Base-by-base conservation (phyloP, 768 basidiomycete genomes). In the Boletus reticuloceps region DNA sequence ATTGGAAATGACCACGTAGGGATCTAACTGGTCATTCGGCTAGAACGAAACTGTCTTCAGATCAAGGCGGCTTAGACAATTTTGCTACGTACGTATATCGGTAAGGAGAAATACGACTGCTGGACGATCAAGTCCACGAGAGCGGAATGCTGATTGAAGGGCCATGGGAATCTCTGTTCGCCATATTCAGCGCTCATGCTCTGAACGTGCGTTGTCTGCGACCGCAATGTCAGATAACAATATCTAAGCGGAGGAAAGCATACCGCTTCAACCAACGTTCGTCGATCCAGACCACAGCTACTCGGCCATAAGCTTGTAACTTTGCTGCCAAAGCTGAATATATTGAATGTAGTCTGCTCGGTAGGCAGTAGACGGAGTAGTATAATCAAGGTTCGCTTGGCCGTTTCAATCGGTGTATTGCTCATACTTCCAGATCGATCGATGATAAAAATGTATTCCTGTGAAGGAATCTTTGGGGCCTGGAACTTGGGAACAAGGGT, bases 391-490 rank as follows among this genome's bases (percentile, higher is more conserved):
- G 82, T 79, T 31, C 65, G 54, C 56, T 78, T 83, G 8, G 83
- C 82, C 3, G 72, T 77, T 36, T 72, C 72, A 4, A 85, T 79
- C 6, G 78, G 62, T 12, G 25, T 39, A 22, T 65, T 65, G 0
- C 0, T 0, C 85, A 86, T 86, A 47, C 81, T 83, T 0, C 80
- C 78, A 19, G 79, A 82, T 45, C 83, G 70, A 57, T 87, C 85
- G 12, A 87, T 70, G 8, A 87, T 53, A 56, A 87, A 87, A 0
- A 87, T 69, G 51, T 80, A 86, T 54, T 86, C 85, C 49, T 83
- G 83, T 0, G 70, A 62, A 12, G 55, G 54, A 1, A 82, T 61
- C 1, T 73, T 72, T 1, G 76, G 75, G 5, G 82, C 60, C 19
- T 71, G 63, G 54, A 80, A 79, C 41, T 75, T 78, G 1, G 84